These are phyloP conservation scores for Trichophyton schoenleinii DNA, from an alignment of 2,329 filamentous ascomycete genomes.

Conservation along the genomic window DNA sequence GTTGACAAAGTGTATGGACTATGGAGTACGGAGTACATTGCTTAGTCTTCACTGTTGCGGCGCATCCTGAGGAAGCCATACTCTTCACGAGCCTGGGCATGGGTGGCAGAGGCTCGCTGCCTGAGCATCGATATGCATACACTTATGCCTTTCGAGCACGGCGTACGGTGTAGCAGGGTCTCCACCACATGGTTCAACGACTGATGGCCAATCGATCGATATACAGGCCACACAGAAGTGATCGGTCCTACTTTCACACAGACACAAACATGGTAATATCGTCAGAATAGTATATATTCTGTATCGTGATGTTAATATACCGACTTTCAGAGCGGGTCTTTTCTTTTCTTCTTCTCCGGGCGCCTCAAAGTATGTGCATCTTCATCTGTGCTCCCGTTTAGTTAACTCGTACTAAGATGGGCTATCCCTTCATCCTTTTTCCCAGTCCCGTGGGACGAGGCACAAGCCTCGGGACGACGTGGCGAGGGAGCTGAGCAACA, in stretches of 20 bases:
- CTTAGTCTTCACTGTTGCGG: not conserved
- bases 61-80: not conserved
- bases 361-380: not conserved
- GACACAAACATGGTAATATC: not conserved
- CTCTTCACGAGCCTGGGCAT: not conserved
- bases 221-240: not conserved
- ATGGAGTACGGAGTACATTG: not conserved
- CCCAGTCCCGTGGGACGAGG: constrained; percentile 2
- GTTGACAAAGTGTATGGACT: not conserved
- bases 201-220: not conserved
- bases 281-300: not conserved
- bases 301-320: not conserved
- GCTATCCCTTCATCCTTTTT: not conserved
- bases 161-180: not conserved
- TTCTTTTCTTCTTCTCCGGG: not conserved
- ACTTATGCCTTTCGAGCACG: not conserved
- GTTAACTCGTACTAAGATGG: not conserved
- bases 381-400: not conserved
- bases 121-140: not conserved
- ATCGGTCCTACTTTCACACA: not conserved
- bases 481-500: not conserved
- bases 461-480: constrained; percentile 10
- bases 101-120: not conserved
- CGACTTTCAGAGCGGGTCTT: not conserved
- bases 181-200: not conserved